phyloP scores from a whole-genome alignment of 345 rosid genomes.

The Populus pruinosa region DNA sequence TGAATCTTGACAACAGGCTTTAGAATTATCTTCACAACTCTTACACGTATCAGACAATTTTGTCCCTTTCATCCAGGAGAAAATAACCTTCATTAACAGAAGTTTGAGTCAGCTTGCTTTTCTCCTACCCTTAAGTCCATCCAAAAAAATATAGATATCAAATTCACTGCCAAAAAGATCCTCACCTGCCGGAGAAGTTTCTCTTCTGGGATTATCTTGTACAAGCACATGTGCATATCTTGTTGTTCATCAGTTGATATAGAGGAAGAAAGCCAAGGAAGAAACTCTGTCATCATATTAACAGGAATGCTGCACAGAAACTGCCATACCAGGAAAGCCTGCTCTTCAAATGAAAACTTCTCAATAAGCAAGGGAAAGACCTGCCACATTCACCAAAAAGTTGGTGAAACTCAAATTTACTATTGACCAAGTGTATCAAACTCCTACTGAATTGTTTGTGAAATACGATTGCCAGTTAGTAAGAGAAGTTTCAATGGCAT shows the following conservation, averaged over 20 bases:
- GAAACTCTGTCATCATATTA: conserved; percentile 65
- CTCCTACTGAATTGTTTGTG: not conserved
- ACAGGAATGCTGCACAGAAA: conserved; percentile 86
- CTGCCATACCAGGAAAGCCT: conserved; percentile 81
- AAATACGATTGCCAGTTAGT: not conserved
- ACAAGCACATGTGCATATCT: conserved; percentile 56
- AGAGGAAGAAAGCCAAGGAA: conserved; percentile 79
- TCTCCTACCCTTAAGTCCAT: not conserved
- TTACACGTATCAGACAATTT: conserved; percentile 21
- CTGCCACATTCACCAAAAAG: conserved; percentile 32
- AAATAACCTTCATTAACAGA: conserved; percentile 44
- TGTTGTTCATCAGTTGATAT: conserved; percentile 63
- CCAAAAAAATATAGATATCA: not conserved
- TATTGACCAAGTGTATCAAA: conserved; percentile 5
- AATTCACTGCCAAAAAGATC: not conserved
- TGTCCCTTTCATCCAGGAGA: conserved; percentile 51
- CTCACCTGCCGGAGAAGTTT: conserved; percentile 66
- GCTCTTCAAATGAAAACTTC: conserved; percentile 68
- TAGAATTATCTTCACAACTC: conserved; percentile 26
- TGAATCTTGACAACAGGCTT: conserved; percentile 16
- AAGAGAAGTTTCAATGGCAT: not conserved
- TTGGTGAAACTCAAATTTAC: conserved; percentile 12
- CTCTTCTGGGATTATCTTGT: conserved; percentile 64
- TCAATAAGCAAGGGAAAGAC: conserved; percentile 76
- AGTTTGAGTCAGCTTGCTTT: conserved; percentile 17